phyloP scores from a whole-genome alignment of 225 moss, liverwort and hornwort species.

The Polytrichum formosum region DNA sequence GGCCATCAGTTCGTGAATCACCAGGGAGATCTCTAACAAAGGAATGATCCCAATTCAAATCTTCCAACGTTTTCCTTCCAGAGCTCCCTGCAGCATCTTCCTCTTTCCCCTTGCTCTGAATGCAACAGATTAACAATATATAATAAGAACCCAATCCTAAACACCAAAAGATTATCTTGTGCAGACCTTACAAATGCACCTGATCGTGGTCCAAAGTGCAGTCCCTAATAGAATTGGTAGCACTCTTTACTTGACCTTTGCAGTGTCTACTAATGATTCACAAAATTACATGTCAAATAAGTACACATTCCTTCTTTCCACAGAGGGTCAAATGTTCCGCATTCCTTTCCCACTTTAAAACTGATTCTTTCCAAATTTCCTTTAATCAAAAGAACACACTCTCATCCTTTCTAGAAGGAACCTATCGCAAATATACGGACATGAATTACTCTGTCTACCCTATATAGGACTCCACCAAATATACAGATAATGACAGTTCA shows the following conservation, averaged over 20 bases:
- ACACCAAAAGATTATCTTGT: neutral
- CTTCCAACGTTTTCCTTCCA: slow-evolving; percentile 57
- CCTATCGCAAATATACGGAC: no score
- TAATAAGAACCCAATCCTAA: neutral
- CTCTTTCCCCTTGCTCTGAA: slow-evolving; percentile 31
- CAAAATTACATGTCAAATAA: neutral
- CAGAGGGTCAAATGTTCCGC: no score
- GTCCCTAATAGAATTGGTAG: neutral
- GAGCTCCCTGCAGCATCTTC: slow-evolving; percentile 37
- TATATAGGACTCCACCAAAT: no score
- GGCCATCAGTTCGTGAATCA: slow-evolving; percentile 67
- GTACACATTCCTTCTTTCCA: neutral
- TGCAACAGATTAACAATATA: neutral
- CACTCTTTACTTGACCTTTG: neutral
- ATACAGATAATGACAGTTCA: no score
- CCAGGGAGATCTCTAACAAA: slow-evolving; percentile 85
- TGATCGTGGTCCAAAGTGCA: neutral
- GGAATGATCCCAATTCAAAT: slow-evolving; percentile 83
- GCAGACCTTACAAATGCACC: neutral
- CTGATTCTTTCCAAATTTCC: no score
- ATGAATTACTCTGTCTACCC: no score
- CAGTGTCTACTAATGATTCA: no score
- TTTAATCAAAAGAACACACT: no score
- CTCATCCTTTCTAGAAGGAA: no score
- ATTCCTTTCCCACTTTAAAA: no score